Conservation (phyloP, 177 flowering plant genomes). For the Vitis hybrid region DNA sequence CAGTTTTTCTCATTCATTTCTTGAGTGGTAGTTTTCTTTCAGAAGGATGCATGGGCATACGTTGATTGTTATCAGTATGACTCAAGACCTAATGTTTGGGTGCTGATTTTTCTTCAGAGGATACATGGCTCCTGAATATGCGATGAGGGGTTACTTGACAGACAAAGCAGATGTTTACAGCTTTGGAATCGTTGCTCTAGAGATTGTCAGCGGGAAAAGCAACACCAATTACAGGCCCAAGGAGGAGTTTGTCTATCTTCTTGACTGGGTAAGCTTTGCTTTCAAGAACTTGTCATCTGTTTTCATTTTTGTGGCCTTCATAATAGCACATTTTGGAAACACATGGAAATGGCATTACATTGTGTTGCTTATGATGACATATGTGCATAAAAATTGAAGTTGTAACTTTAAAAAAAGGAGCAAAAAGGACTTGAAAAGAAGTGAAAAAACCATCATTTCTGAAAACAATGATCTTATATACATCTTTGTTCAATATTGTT, state of each 20-base stretch:
- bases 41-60: not conserved
- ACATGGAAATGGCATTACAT: no score
- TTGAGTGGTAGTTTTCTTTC: not conserved
- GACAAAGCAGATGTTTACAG: conserved; percentile 94
- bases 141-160: conserved; percentile 87
- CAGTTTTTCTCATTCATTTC: not conserved
- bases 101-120: conserved; percentile 48
- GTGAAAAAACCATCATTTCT: no score
- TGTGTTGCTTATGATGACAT: no score
- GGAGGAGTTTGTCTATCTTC: conserved; percentile 80
- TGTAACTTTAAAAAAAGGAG: no score
- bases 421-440: no score
- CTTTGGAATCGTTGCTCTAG: conserved; percentile 71
- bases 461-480: no score
- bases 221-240: conserved; percentile 76
- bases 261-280: conserved; percentile 70
- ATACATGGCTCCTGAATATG: conserved; percentile 98
- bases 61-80: no score
- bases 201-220: conserved; percentile 88
- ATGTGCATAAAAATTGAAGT: no score
- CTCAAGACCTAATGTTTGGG: no score
- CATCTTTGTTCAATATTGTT: no score
- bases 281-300: not conserved
- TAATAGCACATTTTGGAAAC: no score
- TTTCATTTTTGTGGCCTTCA: not conserved